Evolutionary conservation across 371 early-diverging fungal species (phyloP), one percentile per base, ranked within the genome.

Genomic region (Parasitella parasitica): DNA sequence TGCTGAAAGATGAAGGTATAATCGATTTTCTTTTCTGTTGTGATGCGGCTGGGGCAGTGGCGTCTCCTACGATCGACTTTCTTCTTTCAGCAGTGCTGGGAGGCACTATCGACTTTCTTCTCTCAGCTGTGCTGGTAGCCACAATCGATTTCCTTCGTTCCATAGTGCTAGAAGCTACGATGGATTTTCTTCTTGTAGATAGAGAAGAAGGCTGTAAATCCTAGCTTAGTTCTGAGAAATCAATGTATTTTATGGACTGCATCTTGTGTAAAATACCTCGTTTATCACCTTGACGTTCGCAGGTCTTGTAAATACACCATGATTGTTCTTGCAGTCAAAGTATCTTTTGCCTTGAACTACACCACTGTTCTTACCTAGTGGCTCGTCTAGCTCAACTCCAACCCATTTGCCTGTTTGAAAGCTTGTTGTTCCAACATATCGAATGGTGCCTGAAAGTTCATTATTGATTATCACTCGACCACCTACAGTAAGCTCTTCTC

Each of bases 241-340:
- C 46, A 26, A 28, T 20, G 4, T 50, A 8, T 32, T 28, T 6
- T 13, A 12, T 15, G 36, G 15, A 28, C 18, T 9, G 1, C 7
- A 30, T 1, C 2, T 28, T 3, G 5, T n/a, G 30, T 9, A 27
- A 13, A 27, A 15, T 51, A 39, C 54, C 46, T 60, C 18, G 81
- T 65, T 12, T 70, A 50, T 50, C 30, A 30, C 15, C 28, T 50
- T 50, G 20, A 89, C 83, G 66, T 91, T 89, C 13, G 84, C 81
- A 35, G 89, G 72, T 39, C 93, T 76, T 27, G 92, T 90, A 84
- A 96, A 96, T n/a, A 94, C 83, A 56, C 95, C 96, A 70, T 88
- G 84, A 7, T 78, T 70, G 9, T 84, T 67, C 58, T 64, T 74
- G 59, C 93, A 92, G 5, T 90, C 87, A 81, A 94, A 96, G 77